These are phyloP conservation scores for Akanthomyces dipterigenus DNA, from an alignment of 2,329 filamentous ascomycete species.

Conservation along the genomic window DNA sequence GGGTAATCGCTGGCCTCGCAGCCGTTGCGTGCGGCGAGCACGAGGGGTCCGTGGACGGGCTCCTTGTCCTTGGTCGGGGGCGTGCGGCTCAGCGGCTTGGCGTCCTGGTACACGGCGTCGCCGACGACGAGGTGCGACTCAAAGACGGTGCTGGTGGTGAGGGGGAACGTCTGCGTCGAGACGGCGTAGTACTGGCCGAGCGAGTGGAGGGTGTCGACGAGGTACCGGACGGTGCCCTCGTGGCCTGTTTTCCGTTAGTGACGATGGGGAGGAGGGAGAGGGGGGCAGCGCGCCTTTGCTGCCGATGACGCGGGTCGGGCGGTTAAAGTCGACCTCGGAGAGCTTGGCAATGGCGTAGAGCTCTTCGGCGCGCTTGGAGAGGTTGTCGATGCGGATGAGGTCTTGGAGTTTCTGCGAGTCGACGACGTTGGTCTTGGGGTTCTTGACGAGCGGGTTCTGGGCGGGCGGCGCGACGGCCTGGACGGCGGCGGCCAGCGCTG, in stretches of 20 bases:
- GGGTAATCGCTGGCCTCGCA: conserved; percentile 61
- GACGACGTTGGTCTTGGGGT: conserved; percentile 34
- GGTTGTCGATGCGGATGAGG: conserved; percentile 47
- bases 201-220: conserved; percentile 46
- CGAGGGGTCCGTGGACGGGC: conserved; percentile 51
- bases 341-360: conserved; percentile 57
- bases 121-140: conserved; percentile 53
- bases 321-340: conserved; percentile 53
- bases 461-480: background rate
- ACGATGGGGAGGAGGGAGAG: too few species aligned
- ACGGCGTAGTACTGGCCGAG: conserved; percentile 56
- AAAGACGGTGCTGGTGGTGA: conserved; percentile 52
- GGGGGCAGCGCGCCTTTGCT: conserved; percentile 44
- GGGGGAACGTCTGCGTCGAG: conserved; percentile 57
- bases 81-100: conserved; percentile 56
- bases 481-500: background rate
- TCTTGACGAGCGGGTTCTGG: background rate
- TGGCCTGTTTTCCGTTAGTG: conserved; percentile 41
- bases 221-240: conserved; percentile 56
- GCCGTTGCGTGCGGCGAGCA: conserved; percentile 56
- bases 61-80: conserved; percentile 56
- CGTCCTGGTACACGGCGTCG: conserved; percentile 41
- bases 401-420: conserved; percentile 50
- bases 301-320: conserved; percentile 65
- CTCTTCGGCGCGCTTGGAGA: conserved; percentile 52